A percentile compares a stretch with the other conserved stretches of the same genome.
Conservation (phyloP, 345 rosid species). For the Boechera divaricarpa region DNA sequence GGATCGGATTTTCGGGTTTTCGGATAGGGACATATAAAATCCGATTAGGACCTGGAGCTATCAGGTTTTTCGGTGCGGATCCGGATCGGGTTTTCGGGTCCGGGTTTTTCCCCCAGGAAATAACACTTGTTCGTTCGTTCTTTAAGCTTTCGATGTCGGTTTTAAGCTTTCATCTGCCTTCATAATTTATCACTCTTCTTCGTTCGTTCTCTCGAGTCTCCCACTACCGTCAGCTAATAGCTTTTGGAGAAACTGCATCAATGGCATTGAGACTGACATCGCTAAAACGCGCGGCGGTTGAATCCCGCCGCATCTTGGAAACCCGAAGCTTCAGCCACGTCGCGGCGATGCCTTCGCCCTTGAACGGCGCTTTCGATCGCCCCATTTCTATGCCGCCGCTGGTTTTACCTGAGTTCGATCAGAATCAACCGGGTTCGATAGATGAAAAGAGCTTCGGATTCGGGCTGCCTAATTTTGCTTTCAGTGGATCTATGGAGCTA, state of each 20-base stretch:
- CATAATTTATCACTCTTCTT: neutral
- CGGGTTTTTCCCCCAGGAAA: no score
- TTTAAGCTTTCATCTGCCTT: neutral
- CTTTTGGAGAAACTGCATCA: constrained; percentile 27
- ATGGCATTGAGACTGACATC: constrained; percentile 66
- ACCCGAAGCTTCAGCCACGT: constrained; percentile 50
- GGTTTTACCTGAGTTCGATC: constrained; percentile 30
- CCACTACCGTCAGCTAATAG: constrained; percentile 12
- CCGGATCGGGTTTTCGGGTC: no score
- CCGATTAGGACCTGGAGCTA: no score
- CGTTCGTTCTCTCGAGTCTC: neutral
- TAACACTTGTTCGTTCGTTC: no score
- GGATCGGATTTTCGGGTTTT: no score
- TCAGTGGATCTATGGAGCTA: constrained; percentile 76
- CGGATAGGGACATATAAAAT: no score
- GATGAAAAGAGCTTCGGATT: constrained; percentile 40
- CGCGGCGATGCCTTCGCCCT: constrained; percentile 54
- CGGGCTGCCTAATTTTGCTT: constrained; percentile 54
- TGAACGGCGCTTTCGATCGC: constrained; percentile 45
- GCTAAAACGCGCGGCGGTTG: constrained; percentile 49
- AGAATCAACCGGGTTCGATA: constrained; percentile 40
- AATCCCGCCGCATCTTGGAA: constrained; percentile 35
- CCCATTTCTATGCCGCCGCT: constrained; percentile 41
- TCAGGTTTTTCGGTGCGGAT: no score
- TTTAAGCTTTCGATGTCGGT: neutral